phyloP scores from a whole-genome alignment of 257 asterid genomes.

The Solanum tarijense region DNA sequence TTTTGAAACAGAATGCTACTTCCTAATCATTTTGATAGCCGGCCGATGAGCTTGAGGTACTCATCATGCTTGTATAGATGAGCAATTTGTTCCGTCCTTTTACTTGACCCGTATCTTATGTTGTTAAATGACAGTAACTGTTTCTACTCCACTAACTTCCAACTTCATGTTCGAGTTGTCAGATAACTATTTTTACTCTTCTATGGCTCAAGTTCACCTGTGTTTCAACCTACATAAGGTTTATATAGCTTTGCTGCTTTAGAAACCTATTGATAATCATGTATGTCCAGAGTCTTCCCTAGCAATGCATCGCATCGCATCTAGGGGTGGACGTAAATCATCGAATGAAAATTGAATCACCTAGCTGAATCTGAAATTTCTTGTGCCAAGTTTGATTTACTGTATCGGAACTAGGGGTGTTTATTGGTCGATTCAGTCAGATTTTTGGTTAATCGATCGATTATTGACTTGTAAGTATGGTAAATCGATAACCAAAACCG shows the following conservation, averaged over 20 bases:
- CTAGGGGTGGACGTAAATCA: background rate
- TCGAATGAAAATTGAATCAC: background rate
- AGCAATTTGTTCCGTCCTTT: background rate
- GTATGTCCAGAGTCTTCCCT: background rate
- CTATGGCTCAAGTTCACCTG: background rate
- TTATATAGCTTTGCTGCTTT: background rate
- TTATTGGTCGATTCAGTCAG: background rate
- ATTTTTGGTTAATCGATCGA: background rate
- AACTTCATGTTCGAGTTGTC: background rate
- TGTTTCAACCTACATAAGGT: background rate
- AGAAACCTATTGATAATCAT: background rate
- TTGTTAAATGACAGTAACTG: background rate
- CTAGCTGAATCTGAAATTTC: background rate
- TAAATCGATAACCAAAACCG: background rate
- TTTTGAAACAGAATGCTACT: slow-evolving; percentile 38
- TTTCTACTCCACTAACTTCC: background rate
- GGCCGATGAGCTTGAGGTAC: background rate
- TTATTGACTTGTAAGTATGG: background rate
- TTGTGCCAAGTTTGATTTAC: background rate
- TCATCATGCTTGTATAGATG: background rate
- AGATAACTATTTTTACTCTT: background rate
- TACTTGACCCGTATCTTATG: background rate
- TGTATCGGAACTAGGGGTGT: background rate
- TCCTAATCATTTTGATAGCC: slow-evolving; percentile 5
- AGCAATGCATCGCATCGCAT: background rate